Base-by-base conservation (phyloP, 495 filamentous ascomycete species). In the Parachaetomium inaequale region DNA sequence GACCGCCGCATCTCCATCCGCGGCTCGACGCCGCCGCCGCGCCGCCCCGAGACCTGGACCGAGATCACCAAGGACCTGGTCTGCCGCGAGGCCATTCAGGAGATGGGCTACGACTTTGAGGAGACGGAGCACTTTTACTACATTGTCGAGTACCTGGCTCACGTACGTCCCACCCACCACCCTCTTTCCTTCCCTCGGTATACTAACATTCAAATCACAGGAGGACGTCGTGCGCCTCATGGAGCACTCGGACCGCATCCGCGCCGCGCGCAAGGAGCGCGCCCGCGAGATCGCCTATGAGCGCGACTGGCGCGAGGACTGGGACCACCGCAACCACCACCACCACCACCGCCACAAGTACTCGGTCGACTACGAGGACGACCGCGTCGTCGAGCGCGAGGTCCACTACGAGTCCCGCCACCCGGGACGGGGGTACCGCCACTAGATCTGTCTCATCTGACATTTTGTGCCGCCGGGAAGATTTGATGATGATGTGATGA, bases 1-100 rank as follows among this genome's bases (percentile, higher is more conserved):
- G 81, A 83, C 64, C 74, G 78, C 19, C 69, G 77, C 23, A 71
- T 80, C 49, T 64, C 70, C 26, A 70, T 76, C 61, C 74, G 70
- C 45, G 61, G 68, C 23, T 66, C 62, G 14, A 66, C 67, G 12
- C 46, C 68, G 12, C 68, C 76, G 0, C 75, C 76, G 11, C 77
- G 79, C 32, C 79, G 82, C 55, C 86, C 85, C 51, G 84, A 89
- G 61, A 88, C 96, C 73, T 98, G 95, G 95, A 98, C 94, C 0
- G 94, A 98, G 72, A 92, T 98, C 66, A 96, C 93, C 8, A 97
- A 96, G 76, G 92, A 96, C 66, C 74, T 98, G 51, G 91, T 98
- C 14, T 82, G 88, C 42, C 84, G 85, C 58, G 93, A 98, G 70
- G 95, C 94, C 0, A 91, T 98, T 65, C 87, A 96, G 62, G 77